Conservation (phyloP, 345 rosid genomes). For the Moringa oleifera region DNA sequence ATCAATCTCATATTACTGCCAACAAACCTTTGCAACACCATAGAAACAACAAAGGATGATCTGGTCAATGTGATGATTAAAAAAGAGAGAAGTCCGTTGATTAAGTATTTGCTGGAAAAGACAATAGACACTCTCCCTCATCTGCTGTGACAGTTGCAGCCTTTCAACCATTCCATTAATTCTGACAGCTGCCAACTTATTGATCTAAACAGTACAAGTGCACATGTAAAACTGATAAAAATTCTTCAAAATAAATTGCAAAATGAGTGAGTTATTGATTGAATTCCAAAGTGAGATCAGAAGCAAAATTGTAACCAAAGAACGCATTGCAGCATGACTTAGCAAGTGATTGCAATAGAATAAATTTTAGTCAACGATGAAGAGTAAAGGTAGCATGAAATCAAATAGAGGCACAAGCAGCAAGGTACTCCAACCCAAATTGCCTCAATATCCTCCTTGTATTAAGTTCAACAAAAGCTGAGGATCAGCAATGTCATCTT, state of each 20-base stretch:
- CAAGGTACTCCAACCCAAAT: no score
- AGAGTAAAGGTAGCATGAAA: no score
- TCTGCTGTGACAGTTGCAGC: slow-evolving; percentile 69
- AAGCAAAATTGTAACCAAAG: no score
- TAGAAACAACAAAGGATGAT: slow-evolving; percentile 87
- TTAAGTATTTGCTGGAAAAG: slow-evolving; percentile 68
- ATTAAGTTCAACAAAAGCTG: neutral
- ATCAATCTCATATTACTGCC: neutral
- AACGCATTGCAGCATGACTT: no score
- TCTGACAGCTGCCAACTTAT: slow-evolving; percentile 81
- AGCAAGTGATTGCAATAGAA: no score
- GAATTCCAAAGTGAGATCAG: no score
- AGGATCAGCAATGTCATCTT: neutral
- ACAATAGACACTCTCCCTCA: slow-evolving; percentile 62
- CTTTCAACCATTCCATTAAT: slow-evolving; percentile 82
- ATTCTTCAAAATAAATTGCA: no score
- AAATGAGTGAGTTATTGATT: no score
- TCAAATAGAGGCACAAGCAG: no score
- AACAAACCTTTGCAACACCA: slow-evolving; percentile 72
- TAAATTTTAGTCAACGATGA: no score
- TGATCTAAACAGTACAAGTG: slow-evolving; percentile 38
- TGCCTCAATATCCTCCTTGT: neutral
- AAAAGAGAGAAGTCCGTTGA: slow-evolving; percentile 60
- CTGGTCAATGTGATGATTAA: slow-evolving; percentile 81
- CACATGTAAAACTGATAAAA: no score